Conservation (phyloP, 2,329 filamentous ascomycete genomes). For the Trichothecium sympodiale region DNA sequence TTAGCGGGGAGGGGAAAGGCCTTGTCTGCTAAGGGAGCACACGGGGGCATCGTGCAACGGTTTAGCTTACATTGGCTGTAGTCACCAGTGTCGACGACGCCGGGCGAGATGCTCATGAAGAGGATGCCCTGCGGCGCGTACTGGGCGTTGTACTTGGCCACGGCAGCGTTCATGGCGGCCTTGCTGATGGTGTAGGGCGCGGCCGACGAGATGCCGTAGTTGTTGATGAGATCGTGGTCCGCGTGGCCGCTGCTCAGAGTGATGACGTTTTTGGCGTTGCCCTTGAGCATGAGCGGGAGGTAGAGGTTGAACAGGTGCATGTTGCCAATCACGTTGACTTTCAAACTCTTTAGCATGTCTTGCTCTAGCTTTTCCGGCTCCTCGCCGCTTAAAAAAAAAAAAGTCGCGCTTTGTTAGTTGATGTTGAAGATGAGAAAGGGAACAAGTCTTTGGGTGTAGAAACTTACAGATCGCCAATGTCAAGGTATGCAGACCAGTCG, state of each 20-base stretch:
- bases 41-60: no score
- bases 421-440: not conserved
- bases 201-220: constrained; percentile 6
- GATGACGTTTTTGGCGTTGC: constrained; percentile 38
- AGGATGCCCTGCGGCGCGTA: constrained; percentile 10
- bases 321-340: constrained; percentile 28
- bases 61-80: not conserved
- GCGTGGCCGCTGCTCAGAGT: constrained; percentile 32
- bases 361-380: not conserved
- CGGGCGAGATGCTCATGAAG: not conserved
- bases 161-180: constrained; percentile 3
- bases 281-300: constrained; percentile 36
- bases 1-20: no score
- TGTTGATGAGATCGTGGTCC: constrained; percentile 28
- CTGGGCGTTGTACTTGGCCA: constrained; percentile 5
- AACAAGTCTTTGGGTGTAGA: not conserved
- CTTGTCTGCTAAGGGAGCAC: no score
- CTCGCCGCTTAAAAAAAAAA: no score
- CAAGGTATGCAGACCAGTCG: constrained; percentile 13
- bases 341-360: constrained; percentile 9
- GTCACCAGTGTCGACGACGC: not conserved
- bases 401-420: no score
- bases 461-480: constrained; percentile 23
- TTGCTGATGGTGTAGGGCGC: constrained; percentile 5
- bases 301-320: constrained; percentile 29